Base-by-base conservation (phyloP, 768 basidiomycete genomes). In the Exidia glandulosa region DNA sequence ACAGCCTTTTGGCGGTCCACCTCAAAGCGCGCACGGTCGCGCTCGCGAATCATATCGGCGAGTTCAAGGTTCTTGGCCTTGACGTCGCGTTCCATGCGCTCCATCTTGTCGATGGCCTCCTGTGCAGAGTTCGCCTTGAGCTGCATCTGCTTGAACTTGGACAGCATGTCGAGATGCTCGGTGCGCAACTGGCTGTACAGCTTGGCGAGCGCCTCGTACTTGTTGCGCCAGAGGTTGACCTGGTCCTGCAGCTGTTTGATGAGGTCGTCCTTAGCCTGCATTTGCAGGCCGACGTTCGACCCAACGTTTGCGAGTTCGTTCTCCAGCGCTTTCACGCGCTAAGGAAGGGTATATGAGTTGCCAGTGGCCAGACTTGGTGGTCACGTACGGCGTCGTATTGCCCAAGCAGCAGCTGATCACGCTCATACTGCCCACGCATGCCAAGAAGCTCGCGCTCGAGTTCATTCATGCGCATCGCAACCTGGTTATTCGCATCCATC, bases 31-130 rank as follows among this genome's bases (percentile, higher is more conserved):
- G 95, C 94, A 59, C 94, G 81, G 69, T 99, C 96, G 33, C 96
- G 85, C 72, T 99, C 96, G 52, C 95, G 83, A 65, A 99, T 88
- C 96, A 99, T 99, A 70, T 98, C 96, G 27, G 96, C 96, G 23
- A 99, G 77, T 71, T 98, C 96, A 59, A 99, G 73, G 69, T 97
- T 99, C 81, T 99, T 99, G n/a, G 90, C 80, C 75, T 98, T 99
- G 66, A 98, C 77, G 70, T 99, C 96, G 33, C 94, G 80, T 70
- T 99, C 96, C 94, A 98, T 98, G 60, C 94, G 80, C 72, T 98
- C 96, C 94, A 99, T 97, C 65, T 86, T 86, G 71, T 99, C 95
- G 50, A 98, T 88, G 31, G 94, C 90, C 73, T 98, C 96, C 71
- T 98, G 95, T 0, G 96, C 94, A 34, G 94, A 96, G 69, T 94